A percentile compares a stretch with the other conserved stretches of the same genome.
Conservation (phyloP, 2,329 filamentous ascomycete species). For the Colletotrichum viniferum region DNA sequence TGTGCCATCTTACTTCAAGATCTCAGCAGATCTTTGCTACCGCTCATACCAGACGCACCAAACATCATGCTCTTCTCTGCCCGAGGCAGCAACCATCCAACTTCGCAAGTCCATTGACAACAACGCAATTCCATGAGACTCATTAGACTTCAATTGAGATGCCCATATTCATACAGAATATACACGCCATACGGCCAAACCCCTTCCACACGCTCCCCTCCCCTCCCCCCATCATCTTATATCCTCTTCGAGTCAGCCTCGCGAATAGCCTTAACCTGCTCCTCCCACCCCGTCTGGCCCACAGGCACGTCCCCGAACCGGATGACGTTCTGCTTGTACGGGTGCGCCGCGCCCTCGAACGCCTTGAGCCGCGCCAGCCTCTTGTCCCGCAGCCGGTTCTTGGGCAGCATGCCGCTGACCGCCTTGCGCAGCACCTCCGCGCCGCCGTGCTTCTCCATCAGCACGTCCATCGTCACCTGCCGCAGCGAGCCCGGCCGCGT, state of each 20-base stretch:
- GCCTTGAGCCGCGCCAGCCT: conserved; percentile 88
- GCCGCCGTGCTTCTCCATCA: conserved; percentile 94
- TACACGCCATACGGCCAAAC: conserved; percentile 15
- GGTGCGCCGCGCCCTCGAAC: conserved; percentile 91
- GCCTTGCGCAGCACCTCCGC: conserved; percentile 90
- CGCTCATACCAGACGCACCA: neutral
- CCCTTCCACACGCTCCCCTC: neutral
- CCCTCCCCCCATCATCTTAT: conserved; percentile 35
- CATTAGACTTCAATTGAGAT: conserved; percentile 18
- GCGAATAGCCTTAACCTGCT: conserved; percentile 54
- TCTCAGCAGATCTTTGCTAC: neutral
- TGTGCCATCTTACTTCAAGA: neutral
- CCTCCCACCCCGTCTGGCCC: conserved; percentile 58
- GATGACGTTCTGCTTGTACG: conserved; percentile 87
- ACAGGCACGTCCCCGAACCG: conserved; percentile 68
- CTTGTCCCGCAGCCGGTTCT: conserved; percentile 91
- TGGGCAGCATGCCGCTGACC: conserved; percentile 96
- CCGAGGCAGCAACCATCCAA: neutral
- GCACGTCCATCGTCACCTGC: conserved; percentile 89
- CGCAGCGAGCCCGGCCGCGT: conserved; percentile 87
- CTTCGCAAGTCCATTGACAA: neutral
- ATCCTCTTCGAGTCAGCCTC: conserved; percentile 54
- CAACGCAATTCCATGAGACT: neutral
- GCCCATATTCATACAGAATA: conserved; percentile 22
- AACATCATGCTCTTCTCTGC: neutral